phyloP scores from a whole-genome alignment of 2,329 filamentous ascomycete species.

The Fusarium kyushuense region DNA sequence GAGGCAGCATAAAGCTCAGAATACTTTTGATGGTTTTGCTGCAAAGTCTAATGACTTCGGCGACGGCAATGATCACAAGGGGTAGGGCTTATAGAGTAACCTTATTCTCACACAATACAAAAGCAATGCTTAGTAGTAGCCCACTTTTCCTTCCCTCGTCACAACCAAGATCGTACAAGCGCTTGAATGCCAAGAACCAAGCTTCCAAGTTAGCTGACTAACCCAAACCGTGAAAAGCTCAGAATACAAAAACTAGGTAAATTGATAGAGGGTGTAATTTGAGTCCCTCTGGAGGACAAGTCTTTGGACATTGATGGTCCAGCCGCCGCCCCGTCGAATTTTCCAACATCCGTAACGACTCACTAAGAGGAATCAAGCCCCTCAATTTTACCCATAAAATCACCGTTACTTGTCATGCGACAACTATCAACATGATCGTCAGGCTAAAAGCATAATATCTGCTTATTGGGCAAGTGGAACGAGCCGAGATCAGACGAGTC shows the following conservation, averaged over 20 bases:
- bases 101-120: too few relatives aligned
- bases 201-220: too few relatives aligned
- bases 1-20: neutral
- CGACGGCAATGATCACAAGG: too few relatives aligned
- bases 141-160: too few relatives aligned
- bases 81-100: too few relatives aligned
- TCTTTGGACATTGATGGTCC: neutral
- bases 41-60: too few relatives aligned
- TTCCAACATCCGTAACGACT: neutral
- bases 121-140: too few relatives aligned
- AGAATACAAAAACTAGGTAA: neutral
- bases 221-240: too few relatives aligned
- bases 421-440: conserved; percentile 8
- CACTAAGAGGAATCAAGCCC: neutral
- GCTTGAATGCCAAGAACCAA: too few relatives aligned
- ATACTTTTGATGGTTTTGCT: too few relatives aligned
- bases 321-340: conserved; percentile 6
- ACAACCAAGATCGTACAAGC: too few relatives aligned
- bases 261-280: neutral
- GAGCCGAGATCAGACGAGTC: conserved; percentile 1
- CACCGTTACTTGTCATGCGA: conserved; percentile 16
- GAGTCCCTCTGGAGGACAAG: neutral
- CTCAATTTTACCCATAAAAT: conserved; percentile 2
- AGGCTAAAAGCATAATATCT: neutral
- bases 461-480: neutral